Base-by-base conservation (phyloP, 495 filamentous ascomycete species). In the Aspergillus ellipticus region DNA sequence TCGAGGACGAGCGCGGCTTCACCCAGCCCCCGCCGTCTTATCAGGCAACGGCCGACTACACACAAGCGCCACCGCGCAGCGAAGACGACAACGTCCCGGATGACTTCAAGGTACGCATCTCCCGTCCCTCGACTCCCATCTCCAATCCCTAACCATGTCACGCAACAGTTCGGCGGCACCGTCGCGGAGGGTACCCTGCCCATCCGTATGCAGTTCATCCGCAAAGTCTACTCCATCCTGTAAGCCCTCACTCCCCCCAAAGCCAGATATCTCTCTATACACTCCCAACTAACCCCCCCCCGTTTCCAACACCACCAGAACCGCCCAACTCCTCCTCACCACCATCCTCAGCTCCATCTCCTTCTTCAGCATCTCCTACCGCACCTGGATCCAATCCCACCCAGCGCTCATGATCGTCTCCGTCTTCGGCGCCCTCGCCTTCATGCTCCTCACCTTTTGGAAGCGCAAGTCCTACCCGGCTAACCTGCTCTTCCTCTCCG, bases 191-290 rank as follows among this genome's bases (percentile, higher is more conserved):
- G 87, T 39, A 95, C 92, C 9, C 77, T 97, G 65, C 90, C 94
- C 58, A 96, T 98, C 70, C 88, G 94, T 57, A 96, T 97, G 85
- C 89, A 92, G 76, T 98, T 99, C 73, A 84, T 99, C 57, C 89
- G 94, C 66, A 99, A 99, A 74, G 89, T 91, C 54, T 92, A 93
- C 71, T 78, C 87, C 19, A 93, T 93, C 65, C 73, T 93, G 82
- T 89, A 75, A 75, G 83, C 70, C 17, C 7, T n/a, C n/a, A n/a
- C n/a, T n/a, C n/a, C n/a, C n/a, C n/a, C n/a, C n/a, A n/a, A n/a
- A n/a, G n/a, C n/a, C n/a, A n/a, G n/a, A 19, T 22, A n/a, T 13
- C 22, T 17, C 8, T n/a, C 2, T 48, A 31, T 8, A 41, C 46
- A n/a, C 35, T 19, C 3, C 11, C 53, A 46, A 56, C 62, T 57